Conservation (phyloP, 2,329 filamentous ascomycete species). For the Purpureocillium takamizusanense region DNA sequence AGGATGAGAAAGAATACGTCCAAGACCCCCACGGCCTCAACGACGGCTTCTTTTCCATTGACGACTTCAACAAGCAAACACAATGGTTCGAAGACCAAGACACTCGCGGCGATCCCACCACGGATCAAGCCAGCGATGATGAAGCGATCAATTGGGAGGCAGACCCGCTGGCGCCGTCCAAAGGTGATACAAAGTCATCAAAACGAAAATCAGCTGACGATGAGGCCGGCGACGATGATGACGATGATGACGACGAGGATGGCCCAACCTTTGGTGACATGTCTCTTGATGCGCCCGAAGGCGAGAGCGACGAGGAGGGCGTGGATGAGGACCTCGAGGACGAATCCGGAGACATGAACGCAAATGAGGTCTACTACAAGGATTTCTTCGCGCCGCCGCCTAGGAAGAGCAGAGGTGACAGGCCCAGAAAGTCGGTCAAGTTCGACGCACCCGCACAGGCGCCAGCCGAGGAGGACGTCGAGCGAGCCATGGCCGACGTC, state of each 20-base stretch:
- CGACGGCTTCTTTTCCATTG: conserved; percentile 96
- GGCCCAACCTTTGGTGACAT: conserved; percentile 79
- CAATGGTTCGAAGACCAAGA: conserved; percentile 86
- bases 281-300: conserved; percentile 64
- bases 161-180: conserved; percentile 52
- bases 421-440: conserved; percentile 29
- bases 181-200: conserved; percentile 13
- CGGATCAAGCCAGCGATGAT: conserved; percentile 69
- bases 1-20: conserved; percentile 36
- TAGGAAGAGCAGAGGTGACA: conserved; percentile 52
- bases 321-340: conserved; percentile 45
- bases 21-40: conserved; percentile 75
- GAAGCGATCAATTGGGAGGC: conserved; percentile 83
- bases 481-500: conserved; percentile 78
- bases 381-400: conserved; percentile 90
- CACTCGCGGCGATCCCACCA: conserved; percentile 63
- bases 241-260: conserved; percentile 61
- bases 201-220: conserved; percentile 24
- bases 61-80: conserved; percentile 92
- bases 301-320: conserved; percentile 56
- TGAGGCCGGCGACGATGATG: conserved; percentile 31
- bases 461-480: conserved; percentile 59
- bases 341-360: conserved; percentile 57
- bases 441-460: conserved; percentile 27
- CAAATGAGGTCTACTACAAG: conserved; percentile 81